phyloP scores from a whole-genome alignment of 2,329 filamentous ascomycete genomes.

The Nothophaeocryptopus gaeumannii region DNA sequence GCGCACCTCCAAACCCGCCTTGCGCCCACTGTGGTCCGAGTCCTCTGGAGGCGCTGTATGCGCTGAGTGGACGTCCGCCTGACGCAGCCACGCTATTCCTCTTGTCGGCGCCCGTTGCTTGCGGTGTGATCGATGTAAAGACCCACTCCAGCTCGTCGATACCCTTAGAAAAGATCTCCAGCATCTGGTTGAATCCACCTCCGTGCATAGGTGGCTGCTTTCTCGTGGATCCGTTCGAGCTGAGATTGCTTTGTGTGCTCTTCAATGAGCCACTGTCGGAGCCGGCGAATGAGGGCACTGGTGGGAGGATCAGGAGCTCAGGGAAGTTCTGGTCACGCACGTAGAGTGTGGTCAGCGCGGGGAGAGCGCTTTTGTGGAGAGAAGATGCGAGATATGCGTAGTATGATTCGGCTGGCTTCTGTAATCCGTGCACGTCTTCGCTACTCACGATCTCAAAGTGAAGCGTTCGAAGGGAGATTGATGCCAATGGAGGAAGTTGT shows the following conservation, averaged over 20 bases:
- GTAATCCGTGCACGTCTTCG: constrained; percentile 56
- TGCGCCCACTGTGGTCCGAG: constrained; percentile 54
- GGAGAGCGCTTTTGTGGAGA: constrained; percentile 71
- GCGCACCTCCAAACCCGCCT: constrained; percentile 50
- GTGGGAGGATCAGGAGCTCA: constrained; percentile 71
- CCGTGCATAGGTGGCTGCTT: constrained; percentile 17
- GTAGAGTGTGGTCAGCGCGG: constrained; percentile 72
- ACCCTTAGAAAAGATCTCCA: constrained; percentile 66
- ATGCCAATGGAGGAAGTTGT: constrained; percentile 62
- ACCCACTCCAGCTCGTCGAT: constrained; percentile 67
- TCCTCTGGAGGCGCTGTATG: constrained; percentile 46
- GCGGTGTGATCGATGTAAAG: constrained; percentile 59
- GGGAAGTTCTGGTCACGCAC: constrained; percentile 83
- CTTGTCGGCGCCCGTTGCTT: constrained; percentile 37
- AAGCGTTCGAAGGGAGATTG: constrained; percentile 66
- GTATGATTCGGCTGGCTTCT: constrained; percentile 60
- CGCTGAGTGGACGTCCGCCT: constrained; percentile 45
- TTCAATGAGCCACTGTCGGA: constrained; percentile 10
- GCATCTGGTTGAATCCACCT: constrained; percentile 50
- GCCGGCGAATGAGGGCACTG: constrained; percentile 56
- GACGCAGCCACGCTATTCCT: constrained; percentile 25
- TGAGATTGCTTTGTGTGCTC: constrained; percentile 37
- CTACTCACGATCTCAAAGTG: constrained; percentile 77
- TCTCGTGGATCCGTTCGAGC: constrained; percentile 3
- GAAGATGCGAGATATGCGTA: constrained; percentile 85